These are phyloP conservation scores for Thielaviopsis punctulata DNA, from an alignment of 2,329 filamentous ascomycete genomes.

Conservation along the genomic window DNA sequence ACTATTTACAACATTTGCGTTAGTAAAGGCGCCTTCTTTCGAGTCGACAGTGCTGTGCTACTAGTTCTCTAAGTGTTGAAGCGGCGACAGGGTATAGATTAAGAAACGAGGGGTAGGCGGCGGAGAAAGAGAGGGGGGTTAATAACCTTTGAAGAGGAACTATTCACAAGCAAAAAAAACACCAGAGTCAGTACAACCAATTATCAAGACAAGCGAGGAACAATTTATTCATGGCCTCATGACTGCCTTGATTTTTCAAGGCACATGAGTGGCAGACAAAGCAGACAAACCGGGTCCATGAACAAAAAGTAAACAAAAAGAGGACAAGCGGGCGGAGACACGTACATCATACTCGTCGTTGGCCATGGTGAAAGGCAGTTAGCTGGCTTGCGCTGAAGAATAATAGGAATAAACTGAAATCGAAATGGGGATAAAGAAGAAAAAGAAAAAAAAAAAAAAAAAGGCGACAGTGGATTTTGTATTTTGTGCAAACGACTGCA, in stretches of 20 bases:
- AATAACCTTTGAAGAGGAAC: constrained; percentile 96
- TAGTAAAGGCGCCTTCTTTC: neutral
- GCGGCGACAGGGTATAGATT: constrained; percentile 7
- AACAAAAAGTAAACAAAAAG: constrained; percentile 16
- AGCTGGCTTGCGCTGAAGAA: constrained; percentile 12
- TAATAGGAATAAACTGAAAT: constrained; percentile 1
- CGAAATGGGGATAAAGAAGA: constrained; percentile 2
- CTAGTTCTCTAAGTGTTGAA: neutral
- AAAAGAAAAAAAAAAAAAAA: constrained; percentile 1
- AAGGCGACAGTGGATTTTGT: constrained; percentile 7
- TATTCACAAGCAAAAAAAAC: constrained; percentile 22
- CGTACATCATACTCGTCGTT: constrained; percentile 99
- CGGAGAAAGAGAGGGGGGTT: constrained; percentile 16
- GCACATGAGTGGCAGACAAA: neutral
- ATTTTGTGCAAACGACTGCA: constrained; percentile 2
- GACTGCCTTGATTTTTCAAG: neutral
- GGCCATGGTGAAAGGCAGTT: constrained; percentile 50
- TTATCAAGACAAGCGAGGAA: constrained; percentile 12
- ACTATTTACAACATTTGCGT: constrained; percentile 34
- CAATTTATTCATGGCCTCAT: neutral
- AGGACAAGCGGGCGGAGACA: constrained; percentile 13
- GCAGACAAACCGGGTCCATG: too few species aligned
- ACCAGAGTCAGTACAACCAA: neutral
- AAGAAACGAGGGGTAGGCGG: constrained; percentile 8
- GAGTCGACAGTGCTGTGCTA: neutral